These are phyloP conservation scores for Ogataea pignaliae DNA, from an alignment of 805 yeast species.

Conservation along the genomic window DNA sequence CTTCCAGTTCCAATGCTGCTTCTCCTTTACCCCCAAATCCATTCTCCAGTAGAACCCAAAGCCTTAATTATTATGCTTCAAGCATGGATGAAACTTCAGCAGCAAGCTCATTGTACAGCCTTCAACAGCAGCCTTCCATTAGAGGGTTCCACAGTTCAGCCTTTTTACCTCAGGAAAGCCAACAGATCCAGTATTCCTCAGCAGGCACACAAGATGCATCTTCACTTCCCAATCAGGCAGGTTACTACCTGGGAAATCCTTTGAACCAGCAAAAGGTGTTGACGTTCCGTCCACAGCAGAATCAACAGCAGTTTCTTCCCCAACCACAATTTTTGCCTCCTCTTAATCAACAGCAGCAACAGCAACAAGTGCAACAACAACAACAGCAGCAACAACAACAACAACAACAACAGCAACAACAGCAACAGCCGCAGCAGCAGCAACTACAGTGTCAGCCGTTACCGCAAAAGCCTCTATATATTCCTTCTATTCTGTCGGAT, in stretches of 20 bases:
- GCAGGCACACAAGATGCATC: neutral
- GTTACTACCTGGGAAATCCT: neutral
- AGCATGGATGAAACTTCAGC: conserved; percentile 13
- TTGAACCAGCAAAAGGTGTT: neutral
- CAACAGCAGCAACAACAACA: conserved; percentile 1
- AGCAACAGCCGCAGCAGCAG: neutral
- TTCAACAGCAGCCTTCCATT: conserved; percentile 12
- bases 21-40: conserved; percentile 1
- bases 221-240: conserved; percentile 2
- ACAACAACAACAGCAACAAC: neutral
- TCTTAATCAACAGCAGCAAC: conserved; percentile 1
- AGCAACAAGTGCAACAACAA: neutral
- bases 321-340: conserved; percentile 4
- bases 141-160: neutral
- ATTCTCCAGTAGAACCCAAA: neutral
- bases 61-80: conserved; percentile 1
- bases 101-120: conserved; percentile 9
- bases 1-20: neutral
- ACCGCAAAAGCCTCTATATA: conserved; percentile 7
- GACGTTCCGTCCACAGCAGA: neutral
- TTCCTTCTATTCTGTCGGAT: conserved; percentile 11
- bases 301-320: neutral
- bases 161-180: neutral
- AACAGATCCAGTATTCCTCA: neutral
- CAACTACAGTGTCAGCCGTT: neutral